Percentiles rank a stretch among this genome's conserved stretches.
Evolutionary conservation across 768 basidiomycete genomes (phyloP).

Genomic region (Tubosaeta sp.): DNA sequence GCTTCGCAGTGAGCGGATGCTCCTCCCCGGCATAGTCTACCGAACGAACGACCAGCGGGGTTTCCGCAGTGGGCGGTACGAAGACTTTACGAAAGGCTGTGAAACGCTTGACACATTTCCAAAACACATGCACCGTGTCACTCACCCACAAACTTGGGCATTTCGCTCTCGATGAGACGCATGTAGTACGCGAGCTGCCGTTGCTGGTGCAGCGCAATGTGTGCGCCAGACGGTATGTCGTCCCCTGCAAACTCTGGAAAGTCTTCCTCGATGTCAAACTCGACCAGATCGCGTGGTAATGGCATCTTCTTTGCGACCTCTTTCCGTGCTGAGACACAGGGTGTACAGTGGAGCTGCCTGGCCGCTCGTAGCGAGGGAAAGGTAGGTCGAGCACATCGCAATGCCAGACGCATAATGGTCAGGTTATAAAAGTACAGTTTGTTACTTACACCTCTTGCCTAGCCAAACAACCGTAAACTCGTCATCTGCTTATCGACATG

Average conservation of each 20-base stretch:
- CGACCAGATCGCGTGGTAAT: slow-evolving; percentile 36
- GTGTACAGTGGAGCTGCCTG: slow-evolving; percentile 26
- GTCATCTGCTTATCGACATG: slow-evolving; percentile 32
- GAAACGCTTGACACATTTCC: slow-evolving; percentile 4
- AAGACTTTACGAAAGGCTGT: slow-evolving; percentile 83
- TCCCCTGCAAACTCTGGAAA: slow-evolving; percentile 34
- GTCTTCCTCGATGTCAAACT: slow-evolving; percentile 36
- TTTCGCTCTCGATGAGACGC: slow-evolving; percentile 83
- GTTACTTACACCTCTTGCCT: slow-evolving; percentile 13
- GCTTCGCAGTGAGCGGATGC: slow-evolving; percentile 70
- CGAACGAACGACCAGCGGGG: slow-evolving; percentile 67
- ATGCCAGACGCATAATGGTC: slow-evolving; percentile 19
- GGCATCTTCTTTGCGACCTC: slow-evolving; percentile 25
- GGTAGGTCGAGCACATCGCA: slow-evolving; percentile 14
- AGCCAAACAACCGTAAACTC: background rate
- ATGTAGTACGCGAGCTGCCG: slow-evolving; percentile 73
- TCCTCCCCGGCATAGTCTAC: slow-evolving; percentile 73
- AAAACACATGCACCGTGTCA: slow-evolving; percentile 8
- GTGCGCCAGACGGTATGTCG: slow-evolving; percentile 68
- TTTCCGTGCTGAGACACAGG: slow-evolving; percentile 13
- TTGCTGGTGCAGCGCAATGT: slow-evolving; percentile 70
- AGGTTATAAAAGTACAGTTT: background rate
- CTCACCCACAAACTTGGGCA: slow-evolving; percentile 81
- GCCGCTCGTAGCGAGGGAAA: slow-evolving; percentile 5
- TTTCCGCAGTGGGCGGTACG: slow-evolving; percentile 52